A percentile compares a stretch with the other conserved stretches of the same genome.
These are phyloP conservation scores for Yamadazyma sp. DNA, from an alignment of 1,139 yeast species.

Conservation along the genomic window DNA sequence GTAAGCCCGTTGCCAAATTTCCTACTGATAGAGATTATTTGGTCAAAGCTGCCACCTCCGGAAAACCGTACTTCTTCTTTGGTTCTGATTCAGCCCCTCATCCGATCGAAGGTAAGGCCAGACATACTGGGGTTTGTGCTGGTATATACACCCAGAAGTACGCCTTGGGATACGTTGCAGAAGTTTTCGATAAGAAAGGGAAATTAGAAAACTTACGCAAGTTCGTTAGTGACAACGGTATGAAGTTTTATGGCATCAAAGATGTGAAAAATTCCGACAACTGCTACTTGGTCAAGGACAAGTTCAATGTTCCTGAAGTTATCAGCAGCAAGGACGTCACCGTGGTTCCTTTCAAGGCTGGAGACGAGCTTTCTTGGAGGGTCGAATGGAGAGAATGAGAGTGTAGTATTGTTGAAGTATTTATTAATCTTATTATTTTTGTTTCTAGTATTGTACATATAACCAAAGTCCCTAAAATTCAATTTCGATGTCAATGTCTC, in stretches of 20 bases:
- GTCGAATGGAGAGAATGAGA: constrained; percentile 61
- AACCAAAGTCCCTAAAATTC: constrained; percentile 7
- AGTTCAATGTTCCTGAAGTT: constrained; percentile 58
- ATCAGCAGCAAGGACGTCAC: constrained; percentile 48
- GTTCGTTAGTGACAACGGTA: constrained; percentile 78
- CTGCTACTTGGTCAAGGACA: constrained; percentile 51
- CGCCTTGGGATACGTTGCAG: constrained; percentile 82
- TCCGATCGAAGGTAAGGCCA: constrained; percentile 74
- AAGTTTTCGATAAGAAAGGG: constrained; percentile 69
- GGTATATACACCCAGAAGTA: constrained; percentile 93
- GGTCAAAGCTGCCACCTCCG: constrained; percentile 85
- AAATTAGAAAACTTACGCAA: constrained; percentile 64
- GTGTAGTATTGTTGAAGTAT: no score
- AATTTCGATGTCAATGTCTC: constrained; percentile 17
- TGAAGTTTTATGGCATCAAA: constrained; percentile 61
- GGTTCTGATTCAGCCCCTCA: constrained; percentile 99
- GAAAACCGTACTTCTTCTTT: constrained; percentile 89
- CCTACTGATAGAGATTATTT: constrained; percentile 82
- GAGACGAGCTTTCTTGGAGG: constrained; percentile 71
- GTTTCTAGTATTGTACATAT: constrained; percentile 2
- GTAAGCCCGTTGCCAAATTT: constrained; percentile 96
- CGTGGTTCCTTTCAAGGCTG: constrained; percentile 91
- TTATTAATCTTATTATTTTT: neutral
- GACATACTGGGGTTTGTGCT: constrained; percentile 86
- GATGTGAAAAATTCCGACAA: constrained; percentile 47